Percentiles rank a stretch among this genome's conserved stretches.
phyloP scores from a whole-genome alignment of 768 basidiomycete genomes.

The Podaxis sp. region DNA sequence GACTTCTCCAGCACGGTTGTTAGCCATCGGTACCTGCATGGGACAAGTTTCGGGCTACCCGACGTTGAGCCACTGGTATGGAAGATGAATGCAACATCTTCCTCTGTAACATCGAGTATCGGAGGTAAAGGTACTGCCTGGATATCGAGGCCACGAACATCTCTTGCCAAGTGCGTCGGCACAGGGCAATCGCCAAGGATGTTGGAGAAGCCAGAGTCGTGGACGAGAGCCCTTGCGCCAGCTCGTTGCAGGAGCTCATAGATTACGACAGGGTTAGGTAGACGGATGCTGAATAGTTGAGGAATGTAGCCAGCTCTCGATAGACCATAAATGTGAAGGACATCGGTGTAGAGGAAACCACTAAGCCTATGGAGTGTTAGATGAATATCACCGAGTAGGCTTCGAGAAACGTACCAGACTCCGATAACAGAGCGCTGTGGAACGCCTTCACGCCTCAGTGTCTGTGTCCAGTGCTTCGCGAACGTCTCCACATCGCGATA shows the following conservation, averaged over 20 bases:
- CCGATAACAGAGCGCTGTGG: constrained; percentile 59
- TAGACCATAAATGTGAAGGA: constrained; percentile 70
- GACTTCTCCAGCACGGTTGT: constrained; percentile 60
- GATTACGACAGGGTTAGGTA: constrained; percentile 68
- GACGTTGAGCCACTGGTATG: constrained; percentile 82
- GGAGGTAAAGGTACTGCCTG: constrained; percentile 23
- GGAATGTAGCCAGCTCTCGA: constrained; percentile 76
- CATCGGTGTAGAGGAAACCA: constrained; percentile 68
- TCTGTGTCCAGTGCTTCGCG: constrained; percentile 58
- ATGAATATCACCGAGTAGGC: constrained; percentile 5
- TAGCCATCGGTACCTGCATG: constrained; percentile 66
- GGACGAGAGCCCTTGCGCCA: constrained; percentile 58
- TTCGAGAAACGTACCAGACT: constrained; percentile 52
- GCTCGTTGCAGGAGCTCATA: constrained; percentile 65
- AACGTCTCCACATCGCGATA: constrained; percentile 57
- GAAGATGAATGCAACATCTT: constrained; percentile 61
- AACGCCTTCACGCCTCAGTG: constrained; percentile 43
- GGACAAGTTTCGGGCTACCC: constrained; percentile 78
- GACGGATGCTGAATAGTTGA: constrained; percentile 72
- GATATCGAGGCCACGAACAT: constrained; percentile 14
- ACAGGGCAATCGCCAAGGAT: constrained; percentile 43
- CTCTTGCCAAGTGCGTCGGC: constrained; percentile 37
- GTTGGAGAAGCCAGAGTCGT: constrained; percentile 52
- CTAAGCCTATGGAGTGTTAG: constrained; percentile 47
- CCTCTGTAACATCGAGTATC: constrained; percentile 29